A percentile compares a stretch with the other conserved stretches of the same genome.
phyloP scores from a whole-genome alignment of 1,284 basidiomycete species.

The Pseudozyma sp. region DNA sequence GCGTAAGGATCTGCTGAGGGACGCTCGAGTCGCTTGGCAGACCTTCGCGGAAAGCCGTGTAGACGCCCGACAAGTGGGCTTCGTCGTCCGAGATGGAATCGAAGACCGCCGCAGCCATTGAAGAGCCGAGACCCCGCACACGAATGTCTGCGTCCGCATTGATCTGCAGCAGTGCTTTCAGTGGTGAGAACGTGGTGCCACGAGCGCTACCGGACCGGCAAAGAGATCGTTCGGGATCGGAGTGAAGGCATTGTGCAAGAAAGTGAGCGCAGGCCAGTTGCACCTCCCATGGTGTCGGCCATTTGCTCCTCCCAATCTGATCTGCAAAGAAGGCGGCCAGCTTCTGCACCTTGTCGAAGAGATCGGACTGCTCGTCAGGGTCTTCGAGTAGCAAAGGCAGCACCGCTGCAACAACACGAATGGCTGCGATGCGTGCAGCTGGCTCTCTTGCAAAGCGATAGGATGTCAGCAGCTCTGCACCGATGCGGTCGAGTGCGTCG shows the following conservation, averaged over 20 bases:
- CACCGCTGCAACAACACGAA: slow-evolving; percentile 15
- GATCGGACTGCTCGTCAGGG: slow-evolving; percentile 25
- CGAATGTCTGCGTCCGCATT: slow-evolving; percentile 81
- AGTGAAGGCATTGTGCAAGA: slow-evolving; percentile 72
- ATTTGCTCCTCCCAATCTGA: slow-evolving; percentile 29
- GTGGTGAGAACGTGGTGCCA: slow-evolving; percentile 8
- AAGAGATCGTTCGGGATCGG: slow-evolving; percentile 16
- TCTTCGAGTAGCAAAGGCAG: slow-evolving; percentile 25
- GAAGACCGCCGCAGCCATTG: slow-evolving; percentile 75
- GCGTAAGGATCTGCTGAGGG: slow-evolving; percentile 82
- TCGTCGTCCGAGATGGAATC: slow-evolving; percentile 30
- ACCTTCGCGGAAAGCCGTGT: slow-evolving; percentile 29
- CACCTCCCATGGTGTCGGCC: slow-evolving; percentile 38
- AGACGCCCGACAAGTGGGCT: slow-evolving; percentile 31
- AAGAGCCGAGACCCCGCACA: slow-evolving; percentile 82
- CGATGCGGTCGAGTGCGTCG: slow-evolving; percentile 43
- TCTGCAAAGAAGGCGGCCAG: slow-evolving; percentile 39
- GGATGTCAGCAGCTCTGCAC: slow-evolving; percentile 34
- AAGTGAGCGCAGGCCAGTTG: slow-evolving; percentile 73
- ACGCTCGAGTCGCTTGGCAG: slow-evolving; percentile 70
- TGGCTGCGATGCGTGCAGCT: slow-evolving; percentile 21
- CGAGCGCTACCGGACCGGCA: slow-evolving; percentile 17
- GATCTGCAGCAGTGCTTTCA: slow-evolving; percentile 21
- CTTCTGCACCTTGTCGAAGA: slow-evolving; percentile 39
- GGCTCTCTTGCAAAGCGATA: slow-evolving; percentile 27